These are phyloP conservation scores for Podila epigama DNA, from an alignment of 192 early-diverging fungal species.

Conservation along the genomic window DNA sequence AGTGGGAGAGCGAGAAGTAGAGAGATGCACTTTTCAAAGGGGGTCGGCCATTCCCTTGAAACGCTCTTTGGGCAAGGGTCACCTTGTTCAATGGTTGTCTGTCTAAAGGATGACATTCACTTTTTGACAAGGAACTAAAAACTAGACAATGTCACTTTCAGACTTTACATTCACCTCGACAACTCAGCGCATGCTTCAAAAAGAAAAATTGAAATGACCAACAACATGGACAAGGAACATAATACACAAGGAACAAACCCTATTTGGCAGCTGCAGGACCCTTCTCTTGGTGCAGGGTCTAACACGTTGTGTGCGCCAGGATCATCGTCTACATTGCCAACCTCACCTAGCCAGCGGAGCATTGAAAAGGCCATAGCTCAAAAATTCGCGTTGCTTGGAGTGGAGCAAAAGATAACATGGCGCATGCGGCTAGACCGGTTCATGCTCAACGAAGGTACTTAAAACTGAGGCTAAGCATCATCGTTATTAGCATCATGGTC, in stretches of 20 bases:
- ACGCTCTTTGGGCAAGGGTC: too few relatives aligned
- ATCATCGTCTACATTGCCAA: background rate
- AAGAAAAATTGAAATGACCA: background rate
- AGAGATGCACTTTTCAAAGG: too few relatives aligned
- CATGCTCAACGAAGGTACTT: constrained; percentile 24
- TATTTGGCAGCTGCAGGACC: background rate
- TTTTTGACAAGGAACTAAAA: too few relatives aligned
- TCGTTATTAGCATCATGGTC: too few relatives aligned
- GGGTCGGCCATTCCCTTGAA: too few relatives aligned
- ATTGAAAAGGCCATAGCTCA: constrained; percentile 44
- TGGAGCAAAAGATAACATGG: constrained; percentile 14
- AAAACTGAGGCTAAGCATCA: background rate
- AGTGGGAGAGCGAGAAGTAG: too few relatives aligned
- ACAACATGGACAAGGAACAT: background rate
- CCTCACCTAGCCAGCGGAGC: constrained; percentile 28
- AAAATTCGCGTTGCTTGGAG: constrained; percentile 36
- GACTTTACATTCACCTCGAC: background rate
- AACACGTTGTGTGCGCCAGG: background rate
- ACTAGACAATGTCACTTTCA: too few relatives aligned
- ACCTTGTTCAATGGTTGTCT: too few relatives aligned
- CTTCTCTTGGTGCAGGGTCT: background rate
- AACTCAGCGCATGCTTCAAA: too few relatives aligned
- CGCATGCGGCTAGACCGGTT: constrained; percentile 12
- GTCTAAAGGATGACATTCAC: too few relatives aligned
- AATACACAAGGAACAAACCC: background rate